Evolutionary conservation across 2,329 filamentous ascomycete species (phyloP).

Genomic region (Neocucurbitaria cava): DNA sequence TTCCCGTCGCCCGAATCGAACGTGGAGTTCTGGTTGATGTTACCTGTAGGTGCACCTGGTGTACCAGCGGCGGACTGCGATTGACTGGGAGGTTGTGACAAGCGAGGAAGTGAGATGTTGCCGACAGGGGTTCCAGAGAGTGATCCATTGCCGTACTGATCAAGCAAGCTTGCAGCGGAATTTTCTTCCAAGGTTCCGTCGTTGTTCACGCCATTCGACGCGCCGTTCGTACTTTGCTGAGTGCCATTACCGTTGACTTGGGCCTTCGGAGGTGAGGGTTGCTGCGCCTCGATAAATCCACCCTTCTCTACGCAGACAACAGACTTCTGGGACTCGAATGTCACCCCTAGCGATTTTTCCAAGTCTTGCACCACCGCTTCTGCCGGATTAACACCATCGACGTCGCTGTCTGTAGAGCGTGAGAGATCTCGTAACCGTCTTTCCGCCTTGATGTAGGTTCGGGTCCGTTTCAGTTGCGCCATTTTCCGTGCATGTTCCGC

Average conservation of each 20-base stretch:
- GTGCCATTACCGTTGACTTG: constrained; percentile 42
- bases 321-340: constrained; percentile 68
- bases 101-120: constrained; percentile 65
- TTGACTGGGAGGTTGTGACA: constrained; percentile 62
- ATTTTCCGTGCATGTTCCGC: constrained; percentile 77
- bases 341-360: constrained; percentile 72
- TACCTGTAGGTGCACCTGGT: constrained; percentile 49
- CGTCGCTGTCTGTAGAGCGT: constrained; percentile 47
- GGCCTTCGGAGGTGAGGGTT: constrained; percentile 32
- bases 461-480: constrained; percentile 74
- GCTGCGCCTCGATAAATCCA: constrained; percentile 68
- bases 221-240: constrained; percentile 39
- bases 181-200: constrained; percentile 46
- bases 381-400: constrained; percentile 56
- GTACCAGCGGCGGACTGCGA: constrained; percentile 66
- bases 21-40: constrained; percentile 28
- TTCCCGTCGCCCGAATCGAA: constrained; percentile 34
- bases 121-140: constrained; percentile 67
- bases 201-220: constrained; percentile 39
- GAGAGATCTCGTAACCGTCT: constrained; percentile 73
- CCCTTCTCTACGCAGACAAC: constrained; percentile 79
- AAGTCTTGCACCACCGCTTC: constrained; percentile 79
- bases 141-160: constrained; percentile 71
- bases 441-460: constrained; percentile 75
- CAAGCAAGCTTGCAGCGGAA: constrained; percentile 66